Base-by-base conservation (phyloP, 495 filamentous ascomycete genomes). In the Podospora didyma region DNA sequence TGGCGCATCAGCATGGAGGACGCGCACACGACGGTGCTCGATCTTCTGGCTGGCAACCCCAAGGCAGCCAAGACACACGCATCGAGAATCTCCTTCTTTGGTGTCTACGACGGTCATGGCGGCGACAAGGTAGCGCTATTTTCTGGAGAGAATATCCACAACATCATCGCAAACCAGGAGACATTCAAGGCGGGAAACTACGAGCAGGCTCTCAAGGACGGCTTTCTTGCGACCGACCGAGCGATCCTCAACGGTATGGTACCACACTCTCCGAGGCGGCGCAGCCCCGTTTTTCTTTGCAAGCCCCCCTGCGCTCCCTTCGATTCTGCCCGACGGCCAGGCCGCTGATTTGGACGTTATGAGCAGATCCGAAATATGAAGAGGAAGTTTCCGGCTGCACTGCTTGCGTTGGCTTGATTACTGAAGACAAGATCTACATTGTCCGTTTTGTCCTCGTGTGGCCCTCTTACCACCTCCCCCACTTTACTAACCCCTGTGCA, bases 1-100 rank as follows among this genome's bases (percentile, higher is more conserved):
- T 98, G 94, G 94, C 88, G 94, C 74, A 97, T 97, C 73, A 95
- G 89, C 74, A 98, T 98, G 94, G 94, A 98, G 72, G 94, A 98
- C 67, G 86, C 94, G 55, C 94, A 98, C 75, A 89, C 90, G 37
- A 81, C 88, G 20, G 72, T 96, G 24, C 87, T 98, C 65, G 89
- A 97, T 73, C 83, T 98, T 58, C 82, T 95, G 64, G 82, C 86
- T 57, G 75, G 78, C 53, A 76, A 78, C 45, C 73, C 78, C 45
- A 77, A 81, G 37, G 76, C 80, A 35, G 75, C 80, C 49, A 84
- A 86, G 70, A 76, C 80, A 37, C 85, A 87, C 50, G 70, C 79
- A 49, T 88, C 89, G 54, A 86, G 87, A 63, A 76, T 97, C 60
- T 92, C 90, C 61, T 97, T 96, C 79, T 98, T 98, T 64, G 94